Evolutionary conservation across 371 early-diverging fungal genomes (phyloP).

Genomic region (Apophysomyces trapeziformis): DNA sequence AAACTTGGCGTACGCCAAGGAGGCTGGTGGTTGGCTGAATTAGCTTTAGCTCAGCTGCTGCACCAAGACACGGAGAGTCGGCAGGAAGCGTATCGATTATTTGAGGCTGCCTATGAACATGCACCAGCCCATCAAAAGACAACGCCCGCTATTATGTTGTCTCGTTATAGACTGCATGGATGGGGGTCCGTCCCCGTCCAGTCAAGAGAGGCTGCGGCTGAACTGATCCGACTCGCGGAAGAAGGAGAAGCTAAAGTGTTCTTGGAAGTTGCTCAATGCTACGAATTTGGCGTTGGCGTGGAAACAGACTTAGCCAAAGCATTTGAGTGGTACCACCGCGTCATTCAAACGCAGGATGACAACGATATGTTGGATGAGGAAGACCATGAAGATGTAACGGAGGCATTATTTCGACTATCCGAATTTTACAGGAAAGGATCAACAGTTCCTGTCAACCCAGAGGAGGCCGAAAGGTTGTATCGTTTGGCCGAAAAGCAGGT

Average conservation of each 20-base stretch:
- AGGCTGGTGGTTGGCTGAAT: conserved; percentile 44
- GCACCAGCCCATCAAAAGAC: conserved; percentile 23
- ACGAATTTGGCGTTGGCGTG: conserved; percentile 84
- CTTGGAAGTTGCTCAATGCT: conserved; percentile 63
- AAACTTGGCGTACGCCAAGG: conserved; percentile 17
- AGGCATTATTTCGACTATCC: conserved; percentile 9
- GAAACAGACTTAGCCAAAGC: conserved; percentile 67
- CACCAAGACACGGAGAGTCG: conserved; percentile 32
- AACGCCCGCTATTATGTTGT: conserved; percentile 24
- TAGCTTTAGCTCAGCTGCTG: conserved; percentile 42
- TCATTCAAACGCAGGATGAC: conserved; percentile 11
- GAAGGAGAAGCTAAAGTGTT: conserved; percentile 36
- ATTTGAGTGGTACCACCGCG: conserved; percentile 76
- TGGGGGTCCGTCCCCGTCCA: conserved; percentile 22
- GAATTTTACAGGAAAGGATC: conserved; percentile 17
- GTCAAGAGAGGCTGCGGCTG: conserved; percentile 27
- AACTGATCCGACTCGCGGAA: conserved; percentile 35
- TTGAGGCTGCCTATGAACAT: conserved; percentile 20
- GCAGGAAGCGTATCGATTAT: conserved; percentile 29
- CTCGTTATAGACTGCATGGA: conserved; percentile 17
- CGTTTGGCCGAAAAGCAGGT: conserved; percentile 1
- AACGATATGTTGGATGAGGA: conserved; percentile 8
- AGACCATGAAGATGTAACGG: not conserved
- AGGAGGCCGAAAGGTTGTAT: conserved; percentile 1
- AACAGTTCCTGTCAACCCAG: not conserved